Conservation (phyloP, 2,329 filamentous ascomycete genomes). For the Trichoderma sp. region DNA sequence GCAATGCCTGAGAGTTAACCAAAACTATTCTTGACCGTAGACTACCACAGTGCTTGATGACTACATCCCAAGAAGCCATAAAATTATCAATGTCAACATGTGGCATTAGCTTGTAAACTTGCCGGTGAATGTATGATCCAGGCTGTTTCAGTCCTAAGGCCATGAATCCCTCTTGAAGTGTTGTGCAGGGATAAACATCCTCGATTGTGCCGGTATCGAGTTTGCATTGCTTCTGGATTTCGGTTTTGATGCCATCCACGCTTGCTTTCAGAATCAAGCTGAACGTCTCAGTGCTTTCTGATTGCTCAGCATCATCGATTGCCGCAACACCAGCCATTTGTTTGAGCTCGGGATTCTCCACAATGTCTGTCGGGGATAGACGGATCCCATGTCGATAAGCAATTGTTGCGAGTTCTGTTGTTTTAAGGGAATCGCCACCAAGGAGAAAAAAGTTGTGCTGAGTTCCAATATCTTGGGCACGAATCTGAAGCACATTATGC, state of each 20-base stretch:
- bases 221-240: background rate
- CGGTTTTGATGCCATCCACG: background rate
- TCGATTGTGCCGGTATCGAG: background rate
- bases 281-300: background rate
- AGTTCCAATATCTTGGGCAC: slow-evolving; percentile 15
- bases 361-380: background rate
- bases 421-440: slow-evolving; percentile 11
- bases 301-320: background rate
- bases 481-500: background rate
- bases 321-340: background rate
- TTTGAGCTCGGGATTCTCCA: slow-evolving; percentile 1
- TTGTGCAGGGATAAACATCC: slow-evolving; percentile 13
- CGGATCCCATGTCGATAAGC: slow-evolving; percentile 10
- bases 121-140: slow-evolving; percentile 10
- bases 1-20: background rate
- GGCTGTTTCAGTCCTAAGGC: slow-evolving; percentile 5
- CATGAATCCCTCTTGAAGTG: slow-evolving; percentile 14
- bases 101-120: background rate
- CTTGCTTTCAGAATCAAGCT: background rate
- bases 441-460: slow-evolving; percentile 14
- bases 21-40: slow-evolving; percentile 16
- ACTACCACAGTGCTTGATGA: background rate
- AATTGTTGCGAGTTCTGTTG: slow-evolving; percentile 1
- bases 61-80: slow-evolving; percentile 26
- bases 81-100: slow-evolving; percentile 3